Base-by-base conservation (phyloP, 306 rosid genomes). In the Hippophae tibetana region DNA sequence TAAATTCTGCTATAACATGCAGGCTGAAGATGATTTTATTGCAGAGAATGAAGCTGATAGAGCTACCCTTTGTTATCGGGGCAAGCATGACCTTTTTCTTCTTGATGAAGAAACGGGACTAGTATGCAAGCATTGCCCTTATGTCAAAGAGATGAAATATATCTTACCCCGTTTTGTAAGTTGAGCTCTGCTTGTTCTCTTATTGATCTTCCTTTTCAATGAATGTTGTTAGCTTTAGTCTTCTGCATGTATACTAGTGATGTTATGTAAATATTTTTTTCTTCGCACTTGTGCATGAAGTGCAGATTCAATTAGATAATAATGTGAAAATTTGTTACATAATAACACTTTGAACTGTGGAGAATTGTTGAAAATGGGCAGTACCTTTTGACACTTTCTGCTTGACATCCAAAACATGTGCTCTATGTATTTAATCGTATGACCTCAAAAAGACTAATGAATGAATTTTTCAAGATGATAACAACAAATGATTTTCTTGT, bases 41-140 rank as follows among this genome's bases (percentile, higher is more conserved):
- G 13, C 56, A 6, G 52, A 5, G 56, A 65, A 45, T 7, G 79
- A 66, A 42, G 63, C 13, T 9, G 66, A 52, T 45, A 47, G 41
- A 43, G 73, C 67, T 23, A 47, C 52, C 52, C 71, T 31, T 43
- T 87, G 92, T 57, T 54, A 42, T 50, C 72, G 3, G 45, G 89
- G 95, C 58, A 54, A 50, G 48, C 95, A 87, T 65, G 26, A 58
- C 7, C 60, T 66, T 56, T 12, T 61, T 31, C 38, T 31, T 47
- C 74, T 77, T 52, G 76, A 84, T 46, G 92, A 84, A 26, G 68
- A 87, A 65, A 72, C 78, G 47, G 95, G 95, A 46, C 31, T 64
- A 38, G 5, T 7, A 27, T 87, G 95, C 66, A 42, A 1, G 38
- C 43, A 45, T 69, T 87, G 95, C 67, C 11, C 38, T 10, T 69